Evolutionary conservation across 345 rosid species (phyloP), one percentile per base, ranked within the genome.

Genomic region (Populus deltoides): DNA sequence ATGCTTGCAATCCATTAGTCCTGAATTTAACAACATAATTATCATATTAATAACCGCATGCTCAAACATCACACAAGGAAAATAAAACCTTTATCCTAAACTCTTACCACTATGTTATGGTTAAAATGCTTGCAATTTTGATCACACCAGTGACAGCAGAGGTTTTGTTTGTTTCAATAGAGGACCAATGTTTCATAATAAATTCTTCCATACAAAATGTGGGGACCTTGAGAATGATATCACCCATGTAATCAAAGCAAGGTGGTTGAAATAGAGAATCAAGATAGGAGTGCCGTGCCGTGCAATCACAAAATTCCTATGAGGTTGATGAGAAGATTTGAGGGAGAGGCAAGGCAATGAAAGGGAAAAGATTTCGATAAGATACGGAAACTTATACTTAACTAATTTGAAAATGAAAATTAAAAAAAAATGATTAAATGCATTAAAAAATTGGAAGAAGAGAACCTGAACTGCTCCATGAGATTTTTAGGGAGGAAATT

Each of bases 391-490:
- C 35, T 33, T 33, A 33, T 33, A 33, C 35, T 33, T 33, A 4
- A 33, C 35, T 33, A 33, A 33, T 33, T 33, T 33, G 35, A 33
- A 33, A 33, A 33, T 4, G 35, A 33, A 33, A 33, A 0, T 4
- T 33, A 1, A 31, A 31, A 31, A 24, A 65, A 73, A 45, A 25
- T 25, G 63, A n/a, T 22, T 68, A 62, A 55, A 27, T 51, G 18
- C 43, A 45, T 55, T 45, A 27, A 57, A 62, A 15, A 17, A 51
- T 43, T 79, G 11, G 43, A 61, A 69, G 51, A 57, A 73, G 73
- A 41, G 57, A 35, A 93, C 99, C 99, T 93, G 86, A 96, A 96
- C 83, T 94, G 99, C 90, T 96, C 99, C 91, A 87, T 86, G 71
- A 97, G 82, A 82, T 94, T 97, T 79, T 97, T 97, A 0, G 98